Evolutionary conservation across 257 asterid species (phyloP), one percentile per base, ranked within the genome.

Genomic region (Fraxinus americana): DNA sequence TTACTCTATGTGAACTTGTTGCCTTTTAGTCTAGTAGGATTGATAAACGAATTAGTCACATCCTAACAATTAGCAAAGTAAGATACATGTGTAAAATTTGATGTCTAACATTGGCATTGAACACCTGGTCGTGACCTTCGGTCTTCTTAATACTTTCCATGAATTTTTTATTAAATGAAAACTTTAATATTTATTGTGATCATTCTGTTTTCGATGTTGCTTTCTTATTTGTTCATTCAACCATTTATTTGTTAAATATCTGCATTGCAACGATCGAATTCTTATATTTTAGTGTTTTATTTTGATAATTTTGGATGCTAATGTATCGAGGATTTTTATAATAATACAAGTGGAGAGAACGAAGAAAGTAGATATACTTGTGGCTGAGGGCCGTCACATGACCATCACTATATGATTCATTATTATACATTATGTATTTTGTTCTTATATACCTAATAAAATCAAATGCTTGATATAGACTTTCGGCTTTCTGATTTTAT

Each of bases 341-440:
- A 21, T 81, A 36, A 67, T 84, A 71, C 94, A 95, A 98, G 79
- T 95, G 90, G 99, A 95, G 85, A 78, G 93, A 74, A 97, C 98
- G 16, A 98, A 92, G 79, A 86, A 98, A 88, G 88, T 97, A 6
- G 97, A 93, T 77, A 91, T 95, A 76, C 99, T 97, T 7, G 99
- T 93, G 75, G 98, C 99, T 70, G 98, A 95, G 89, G 99, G 99
- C 86, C 93, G 98, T 82, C 99, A 93, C 81, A 94, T 91, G 75
- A 95, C 99, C 48, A 86, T 93, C 76, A 91, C 94, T 73, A 98
- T 95, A 91, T 75, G 97, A 87, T 29, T 66, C 63, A n/a, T 68
- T 45, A 25, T 70, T 66, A 54, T 38, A 72, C 39, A 43, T 39
- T 32, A 12, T 50, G 27, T 70, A 11, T 41, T 72, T 75, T 75